Conservation (phyloP, 2,329 filamentous ascomycete genomes). For the Cadophora malorum region DNA sequence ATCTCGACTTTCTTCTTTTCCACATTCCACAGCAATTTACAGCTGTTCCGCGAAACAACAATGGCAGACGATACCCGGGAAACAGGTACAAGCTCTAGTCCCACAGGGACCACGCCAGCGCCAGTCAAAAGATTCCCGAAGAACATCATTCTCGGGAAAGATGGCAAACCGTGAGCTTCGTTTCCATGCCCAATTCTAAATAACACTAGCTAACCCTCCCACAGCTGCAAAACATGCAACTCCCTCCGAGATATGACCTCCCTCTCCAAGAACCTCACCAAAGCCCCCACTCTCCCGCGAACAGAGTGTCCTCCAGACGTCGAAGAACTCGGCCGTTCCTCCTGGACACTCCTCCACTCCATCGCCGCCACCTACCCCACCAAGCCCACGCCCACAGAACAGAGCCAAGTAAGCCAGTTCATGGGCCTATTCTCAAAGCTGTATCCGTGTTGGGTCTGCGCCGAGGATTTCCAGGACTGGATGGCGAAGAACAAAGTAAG, state of each 20-base stretch:
- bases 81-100: conserved; percentile 28
- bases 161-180: conserved; percentile 79
- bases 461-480: conserved; percentile 87
- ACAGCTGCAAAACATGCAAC: conserved; percentile 74
- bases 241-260: conserved; percentile 66
- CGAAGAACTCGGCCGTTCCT: conserved; percentile 81
- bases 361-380: conserved; percentile 88
- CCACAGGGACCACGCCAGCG: conserved; percentile 28
- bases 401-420: conserved; percentile 79
- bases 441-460: conserved; percentile 96
- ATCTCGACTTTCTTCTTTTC: background rate
- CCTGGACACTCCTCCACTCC: conserved; percentile 93
- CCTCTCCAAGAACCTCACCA: conserved; percentile 54
- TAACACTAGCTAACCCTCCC: conserved; percentile 23
- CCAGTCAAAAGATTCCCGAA: conserved; percentile 63
- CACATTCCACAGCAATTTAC: background rate
- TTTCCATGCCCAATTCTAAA: background rate
- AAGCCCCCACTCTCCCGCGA: conserved; percentile 47
- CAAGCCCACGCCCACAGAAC: conserved; percentile 69
- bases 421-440: conserved; percentile 81
- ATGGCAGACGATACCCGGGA: conserved; percentile 45
- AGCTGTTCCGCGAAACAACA: background rate
- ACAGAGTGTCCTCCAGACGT: conserved; percentile 89
- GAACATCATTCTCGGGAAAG: conserved; percentile 76
- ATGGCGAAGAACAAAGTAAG: conserved; percentile 69